Evolutionary conservation across 768 basidiomycete genomes (phyloP).

Genomic region (Kwoniella heveanensis): DNA sequence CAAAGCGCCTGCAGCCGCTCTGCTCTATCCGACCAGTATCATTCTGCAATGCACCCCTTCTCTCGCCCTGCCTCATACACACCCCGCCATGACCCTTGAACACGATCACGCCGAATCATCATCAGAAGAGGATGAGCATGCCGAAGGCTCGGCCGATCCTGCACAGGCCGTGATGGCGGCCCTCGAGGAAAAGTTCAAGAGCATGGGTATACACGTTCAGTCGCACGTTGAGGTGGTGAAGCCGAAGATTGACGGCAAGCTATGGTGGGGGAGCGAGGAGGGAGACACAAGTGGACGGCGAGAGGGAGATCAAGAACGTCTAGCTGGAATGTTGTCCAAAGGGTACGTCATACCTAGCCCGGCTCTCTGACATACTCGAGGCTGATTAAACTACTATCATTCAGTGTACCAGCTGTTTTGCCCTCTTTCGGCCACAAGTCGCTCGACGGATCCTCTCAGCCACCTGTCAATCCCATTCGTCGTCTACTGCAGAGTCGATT

Average conservation of each 20-base stretch:
- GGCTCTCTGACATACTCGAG: background rate
- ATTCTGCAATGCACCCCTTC: conserved; percentile 85
- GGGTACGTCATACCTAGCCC: background rate
- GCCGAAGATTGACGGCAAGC: conserved; percentile 17
- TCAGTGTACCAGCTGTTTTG: conserved; percentile 15
- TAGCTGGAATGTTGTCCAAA: conserved; percentile 18
- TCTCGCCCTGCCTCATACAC: conserved; percentile 61
- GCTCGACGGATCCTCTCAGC: background rate
- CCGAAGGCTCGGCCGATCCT: conserved; percentile 11
- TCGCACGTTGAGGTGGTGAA: conserved; percentile 25
- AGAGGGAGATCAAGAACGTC: conserved; percentile 23
- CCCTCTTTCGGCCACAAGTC: conserved; percentile 24
- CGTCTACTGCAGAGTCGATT: conserved; percentile 18
- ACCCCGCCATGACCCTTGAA: conserved; percentile 5
- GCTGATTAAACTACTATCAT: background rate
- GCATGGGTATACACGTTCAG: conserved; percentile 24
- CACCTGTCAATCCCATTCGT: conserved; percentile 19
- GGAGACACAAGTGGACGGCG: conserved; percentile 27
- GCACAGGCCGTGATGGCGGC: conserved; percentile 20
- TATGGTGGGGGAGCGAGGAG: conserved; percentile 41
- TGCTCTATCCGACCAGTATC: conserved; percentile 69
- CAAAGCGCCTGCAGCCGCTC: background rate
- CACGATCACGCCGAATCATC: conserved; percentile 12
- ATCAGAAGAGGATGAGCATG: conserved; percentile 12
- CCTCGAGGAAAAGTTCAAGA: conserved; percentile 28